phyloP scores from a whole-genome alignment of 169 alveolate species.

The Cyclospora cayetanensis region DNA sequence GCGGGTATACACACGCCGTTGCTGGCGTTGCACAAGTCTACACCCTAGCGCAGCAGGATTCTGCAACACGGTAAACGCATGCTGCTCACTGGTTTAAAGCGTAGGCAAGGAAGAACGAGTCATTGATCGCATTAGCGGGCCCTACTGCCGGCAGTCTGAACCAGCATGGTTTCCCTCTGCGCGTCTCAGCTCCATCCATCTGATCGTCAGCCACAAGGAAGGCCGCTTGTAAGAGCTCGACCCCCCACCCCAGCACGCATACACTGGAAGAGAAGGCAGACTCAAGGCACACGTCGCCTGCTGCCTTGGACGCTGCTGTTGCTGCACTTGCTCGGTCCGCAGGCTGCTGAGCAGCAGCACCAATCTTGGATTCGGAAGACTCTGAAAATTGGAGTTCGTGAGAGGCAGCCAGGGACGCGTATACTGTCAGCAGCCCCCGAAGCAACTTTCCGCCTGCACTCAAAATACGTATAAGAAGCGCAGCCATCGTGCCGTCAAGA shows the following conservation, averaged over 20 bases:
- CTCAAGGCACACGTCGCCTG: neutral
- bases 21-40: neutral
- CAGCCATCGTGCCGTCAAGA: neutral
- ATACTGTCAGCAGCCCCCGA: slow-evolving; percentile 72
- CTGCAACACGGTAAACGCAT: neutral
- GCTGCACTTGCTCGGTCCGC: neutral
- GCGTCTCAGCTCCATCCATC: slow-evolving; percentile 73
- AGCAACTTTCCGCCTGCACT: slow-evolving; percentile 76
- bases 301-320: neutral
- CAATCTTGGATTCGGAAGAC: neutral
- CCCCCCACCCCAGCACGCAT: slow-evolving; percentile 73
- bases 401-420: slow-evolving; percentile 61
- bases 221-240: slow-evolving; percentile 74
- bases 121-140: slow-evolving; percentile 73
- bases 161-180: slow-evolving; percentile 75
- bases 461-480: neutral
- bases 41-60: neutral
- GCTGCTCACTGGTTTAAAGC: slow-evolving; percentile 64
- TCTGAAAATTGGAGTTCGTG: neutral
- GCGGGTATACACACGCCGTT: too few species aligned
- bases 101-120: slow-evolving; percentile 55
- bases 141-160: slow-evolving; percentile 59
- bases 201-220: slow-evolving; percentile 76
- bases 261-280: neutral
- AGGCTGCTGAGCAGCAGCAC: neutral